Conservation (phyloP, 176 grass and related monocot species). For the bread wheat (Triticum aestivum) region DNA sequence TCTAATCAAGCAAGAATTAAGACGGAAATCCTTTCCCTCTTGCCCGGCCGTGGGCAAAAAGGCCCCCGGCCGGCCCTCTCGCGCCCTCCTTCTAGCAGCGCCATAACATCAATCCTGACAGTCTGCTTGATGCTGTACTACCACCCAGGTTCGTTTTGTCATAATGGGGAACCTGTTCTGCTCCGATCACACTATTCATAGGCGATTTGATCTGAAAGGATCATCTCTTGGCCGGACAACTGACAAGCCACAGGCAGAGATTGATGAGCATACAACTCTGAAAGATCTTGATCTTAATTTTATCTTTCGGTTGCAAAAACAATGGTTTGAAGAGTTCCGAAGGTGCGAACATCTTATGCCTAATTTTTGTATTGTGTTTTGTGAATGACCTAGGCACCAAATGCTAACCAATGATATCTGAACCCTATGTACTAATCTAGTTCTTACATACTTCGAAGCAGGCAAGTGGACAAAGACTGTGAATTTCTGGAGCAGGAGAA, state of each 20-base stretch:
- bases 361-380: slow-evolving; percentile 3
- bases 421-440: slow-evolving; percentile 40
- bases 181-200: slow-evolving; percentile 77
- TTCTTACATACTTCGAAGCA: slow-evolving; percentile 45
- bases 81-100: too few species aligned
- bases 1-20: too few species aligned
- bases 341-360: slow-evolving; percentile 52
- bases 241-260: slow-evolving; percentile 67
- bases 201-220: slow-evolving; percentile 92
- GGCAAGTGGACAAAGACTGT: slow-evolving; percentile 84
- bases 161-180: slow-evolving; percentile 99
- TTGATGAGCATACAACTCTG: slow-evolving; percentile 90
- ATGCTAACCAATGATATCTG: slow-evolving; percentile 20
- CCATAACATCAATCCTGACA: slow-evolving; percentile 16
- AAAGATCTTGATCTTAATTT: slow-evolving; percentile 99
- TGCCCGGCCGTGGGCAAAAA: too few species aligned
- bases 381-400: not conserved
- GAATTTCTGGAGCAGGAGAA: slow-evolving; percentile 89
- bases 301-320: slow-evolving; percentile 72
- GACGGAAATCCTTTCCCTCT: too few species aligned
- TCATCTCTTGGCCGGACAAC: slow-evolving; percentile 83
- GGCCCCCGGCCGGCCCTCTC: too few species aligned
- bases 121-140: slow-evolving; percentile 20
- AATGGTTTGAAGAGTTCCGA: slow-evolving; percentile 75
- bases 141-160: slow-evolving; percentile 82